A percentile compares a stretch with the other conserved stretches of the same genome.
Conservation (phyloP, 192 early-diverging fungal species). For the Umbelopsis vinacea region DNA sequence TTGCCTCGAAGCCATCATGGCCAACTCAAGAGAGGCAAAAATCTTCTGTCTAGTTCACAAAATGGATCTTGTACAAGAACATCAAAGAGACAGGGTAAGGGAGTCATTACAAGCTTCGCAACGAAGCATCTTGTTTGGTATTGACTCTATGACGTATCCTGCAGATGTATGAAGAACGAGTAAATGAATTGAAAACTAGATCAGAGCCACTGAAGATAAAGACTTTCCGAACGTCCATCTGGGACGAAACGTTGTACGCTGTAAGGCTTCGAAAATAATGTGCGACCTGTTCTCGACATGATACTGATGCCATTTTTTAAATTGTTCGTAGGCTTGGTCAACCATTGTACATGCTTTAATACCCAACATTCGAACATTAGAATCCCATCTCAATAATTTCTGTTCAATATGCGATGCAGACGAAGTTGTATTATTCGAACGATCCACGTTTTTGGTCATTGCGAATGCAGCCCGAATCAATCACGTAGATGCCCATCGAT, state of each 20-base stretch:
- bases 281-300: not conserved
- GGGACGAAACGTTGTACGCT: slow-evolving; percentile 92
- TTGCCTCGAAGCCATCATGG: slow-evolving; percentile 80
- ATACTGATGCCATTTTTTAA: not conserved
- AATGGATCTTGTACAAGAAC: slow-evolving; percentile 91
- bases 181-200: slow-evolving; percentile 65
- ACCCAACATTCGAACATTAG: slow-evolving; percentile 85
- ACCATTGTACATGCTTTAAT: slow-evolving; percentile 95
- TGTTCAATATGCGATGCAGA: slow-evolving; percentile 85
- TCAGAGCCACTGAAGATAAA: slow-evolving; percentile 72
- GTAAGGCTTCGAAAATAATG: slow-evolving; percentile 36
- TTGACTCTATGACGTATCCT: slow-evolving; percentile 24
- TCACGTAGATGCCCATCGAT: slow-evolving; percentile 75
- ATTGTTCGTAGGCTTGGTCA: slow-evolving; percentile 84
- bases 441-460: slow-evolving; percentile 95
- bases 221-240: slow-evolving; percentile 84
- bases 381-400: slow-evolving; percentile 81
- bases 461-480: slow-evolving; percentile 69
- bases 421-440: slow-evolving; percentile 95
- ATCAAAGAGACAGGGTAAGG: slow-evolving; percentile 66
- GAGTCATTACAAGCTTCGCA: not conserved
- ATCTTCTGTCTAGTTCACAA: slow-evolving; percentile 98
- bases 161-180: slow-evolving; percentile 69
- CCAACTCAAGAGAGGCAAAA: slow-evolving; percentile 85
- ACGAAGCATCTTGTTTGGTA: not conserved